Percentiles rank a stretch among this genome's conserved stretches.
Evolutionary conservation across 148 eudicot species (phyloP).

Genomic region (Rhododendron henanense): DNA sequence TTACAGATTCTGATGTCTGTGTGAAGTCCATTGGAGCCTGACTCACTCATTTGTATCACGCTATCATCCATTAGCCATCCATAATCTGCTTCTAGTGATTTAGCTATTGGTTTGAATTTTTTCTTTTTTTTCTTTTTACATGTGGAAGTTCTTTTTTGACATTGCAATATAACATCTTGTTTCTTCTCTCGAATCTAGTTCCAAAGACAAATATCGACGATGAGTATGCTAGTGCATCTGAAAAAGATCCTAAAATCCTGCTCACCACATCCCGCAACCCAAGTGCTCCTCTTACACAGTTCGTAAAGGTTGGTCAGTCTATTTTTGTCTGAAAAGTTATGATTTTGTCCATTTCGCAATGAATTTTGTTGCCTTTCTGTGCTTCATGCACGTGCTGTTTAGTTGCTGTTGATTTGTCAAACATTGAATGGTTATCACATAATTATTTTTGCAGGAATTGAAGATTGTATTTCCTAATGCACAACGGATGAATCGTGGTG

Average conservation of each 20-base stretch:
- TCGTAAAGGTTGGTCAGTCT: constrained; percentile 58
- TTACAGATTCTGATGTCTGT: not conserved
- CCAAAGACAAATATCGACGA: constrained; percentile 81
- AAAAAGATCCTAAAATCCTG: constrained; percentile 84
- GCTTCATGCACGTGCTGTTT: not conserved
- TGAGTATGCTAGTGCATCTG: constrained; percentile 87
- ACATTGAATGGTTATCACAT: not conserved
- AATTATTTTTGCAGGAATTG: constrained; percentile 57
- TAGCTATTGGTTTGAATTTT: not conserved
- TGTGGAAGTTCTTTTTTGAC: not conserved
- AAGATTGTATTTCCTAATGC: constrained; percentile 93
- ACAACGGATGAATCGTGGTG: constrained; percentile 87
- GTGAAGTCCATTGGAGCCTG: not conserved
- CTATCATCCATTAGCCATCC: not conserved
- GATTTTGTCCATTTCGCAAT: not conserved
- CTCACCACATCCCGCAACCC: constrained; percentile 92
- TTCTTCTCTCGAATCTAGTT: constrained; percentile 35
- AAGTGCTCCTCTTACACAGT: constrained; percentile 90
- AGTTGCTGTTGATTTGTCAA: not conserved
- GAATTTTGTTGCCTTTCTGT: not conserved
- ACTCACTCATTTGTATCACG: not conserved
- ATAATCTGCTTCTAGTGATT: not conserved
- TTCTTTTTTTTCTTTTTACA: not conserved
- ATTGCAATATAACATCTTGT: constrained; percentile 10
- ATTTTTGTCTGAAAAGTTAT: not conserved